Evolutionary conservation across 108 stramenopile species (phyloP), one percentile per base, ranked within the genome.

Genomic region (Asterionellopsis glacialis): DNA sequence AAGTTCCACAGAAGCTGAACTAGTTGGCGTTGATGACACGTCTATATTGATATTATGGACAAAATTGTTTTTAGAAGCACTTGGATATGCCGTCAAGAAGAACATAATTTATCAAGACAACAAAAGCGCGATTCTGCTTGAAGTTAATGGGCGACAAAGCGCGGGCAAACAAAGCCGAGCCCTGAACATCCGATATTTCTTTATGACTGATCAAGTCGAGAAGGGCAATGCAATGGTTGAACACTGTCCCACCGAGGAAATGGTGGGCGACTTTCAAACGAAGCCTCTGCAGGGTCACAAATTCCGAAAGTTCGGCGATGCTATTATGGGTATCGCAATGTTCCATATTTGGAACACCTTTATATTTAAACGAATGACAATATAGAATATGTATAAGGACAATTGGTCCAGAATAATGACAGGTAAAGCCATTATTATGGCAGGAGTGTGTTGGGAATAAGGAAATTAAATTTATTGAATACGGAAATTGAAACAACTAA

Each of bases 51-150:
- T 72, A 3, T 15, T 72, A 4, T 80, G 74, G 74, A 63, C 67
- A 0, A 19, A 39, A 0, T 41, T 69, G 13, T 80, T 72, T 59
- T 11, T 75, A 45, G 27, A 75, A 22, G 61, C 38, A 40, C 79
- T 75, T 51, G 74, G 74, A 6, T 56, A 64, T 23, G 13, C 33
- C 9, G 40, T 68, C 12, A 38, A 45, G 9, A 45, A 45, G n/a
- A 59, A 27, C 33, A 41, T 75, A 15, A 0, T 80, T 0, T 41
- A 64, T 22, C 74, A 80, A 61, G 79, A 80, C 67, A 80, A 80
- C 51, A 22, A 67, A 22, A 75, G 67, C 40, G 59, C 70, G 13
- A 74, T 80, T 7, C 57, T 62, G 24, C 47, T 79, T 19, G 73
- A 57, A 22, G 61, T 24, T 0, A 79, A 79, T 63, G 77, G 73